Base-by-base conservation (phyloP, 177 flowering plant genomes). In the Telopea speciosissima region DNA sequence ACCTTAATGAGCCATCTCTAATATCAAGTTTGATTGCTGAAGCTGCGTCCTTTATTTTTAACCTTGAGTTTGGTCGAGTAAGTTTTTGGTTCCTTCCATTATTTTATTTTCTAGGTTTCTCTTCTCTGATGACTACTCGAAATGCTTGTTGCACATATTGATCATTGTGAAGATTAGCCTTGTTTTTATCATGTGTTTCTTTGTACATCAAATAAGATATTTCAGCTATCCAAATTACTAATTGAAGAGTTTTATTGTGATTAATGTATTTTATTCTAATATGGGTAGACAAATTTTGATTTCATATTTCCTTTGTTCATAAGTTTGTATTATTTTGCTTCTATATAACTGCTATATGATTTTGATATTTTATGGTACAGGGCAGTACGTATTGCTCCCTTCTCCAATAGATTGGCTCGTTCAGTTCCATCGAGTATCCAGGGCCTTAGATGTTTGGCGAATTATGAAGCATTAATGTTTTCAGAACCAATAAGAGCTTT, bases 351-450 rank as follows among this genome's bases (percentile, higher is more conserved):
- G 25, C 52, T 62, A 70, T 66, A 19, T 68, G 64, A 44, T 62
- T 44, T 69, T 62, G 59, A 52, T 26, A 22, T 67, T 73, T 65
- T 12, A 19, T 71, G 66, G 16, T 80, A 76, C 84, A 95, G 99
- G 81, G 97, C 96, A 75, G 97, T 92, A 24, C 88, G 99, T 1
- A 86, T 95, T 79, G 96, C 99, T 45, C 99, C 99, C 24, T 95
- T 95, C 76, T 91, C 99, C 65, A 95, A 95, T 81, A 88, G 97
- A 78, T 74, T 95, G 84, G 93, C 99, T 67, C 87, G 87, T 78
- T 85, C 84, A 62, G 97, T 89, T 79, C 90, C 96, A 68, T 79
- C 90, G 69, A 61, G 81, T 70, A 76, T 90, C 67, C 99, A 95
- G 79, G 81, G 82, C 61, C 87, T 95, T 68, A 85, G 99, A 79